phyloP scores from a whole-genome alignment of 1,284 basidiomycete genomes.

The Ceratobasidium theobromae region DNA sequence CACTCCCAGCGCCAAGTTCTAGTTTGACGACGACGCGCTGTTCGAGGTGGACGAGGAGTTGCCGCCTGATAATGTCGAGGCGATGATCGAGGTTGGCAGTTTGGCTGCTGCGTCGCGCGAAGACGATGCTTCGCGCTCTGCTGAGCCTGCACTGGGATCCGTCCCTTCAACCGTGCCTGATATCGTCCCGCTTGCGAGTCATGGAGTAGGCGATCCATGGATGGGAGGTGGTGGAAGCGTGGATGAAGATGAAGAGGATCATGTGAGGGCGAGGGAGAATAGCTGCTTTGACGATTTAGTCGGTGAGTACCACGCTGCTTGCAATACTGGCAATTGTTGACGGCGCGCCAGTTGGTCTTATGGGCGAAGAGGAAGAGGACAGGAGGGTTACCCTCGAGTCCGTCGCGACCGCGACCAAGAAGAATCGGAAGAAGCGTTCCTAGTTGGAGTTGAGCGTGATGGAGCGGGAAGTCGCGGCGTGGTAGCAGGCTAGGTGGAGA shows the following conservation, averaged over 20 bases:
- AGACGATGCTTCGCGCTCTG: constrained; percentile 8
- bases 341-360: constrained; percentile 39
- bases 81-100: background rate
- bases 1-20: constrained; percentile 36
- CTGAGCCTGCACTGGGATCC: constrained; percentile 33
- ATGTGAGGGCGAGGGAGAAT: constrained; percentile 43
- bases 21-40: constrained; percentile 44
- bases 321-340: background rate
- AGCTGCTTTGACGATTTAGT: constrained; percentile 44
- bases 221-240: constrained; percentile 38
- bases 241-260: constrained; percentile 44
- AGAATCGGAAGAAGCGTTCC: constrained; percentile 20
- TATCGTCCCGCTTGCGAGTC: constrained; percentile 36
- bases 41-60: constrained; percentile 37
- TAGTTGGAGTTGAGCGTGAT: too few relatives aligned
- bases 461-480: too few relatives aligned
- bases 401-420: background rate
- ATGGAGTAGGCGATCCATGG: constrained; percentile 32
- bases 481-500: too few relatives aligned
- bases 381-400: constrained; percentile 34
- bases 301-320: constrained; percentile 3
- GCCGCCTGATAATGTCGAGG: background rate
- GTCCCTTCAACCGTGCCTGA: constrained; percentile 39
- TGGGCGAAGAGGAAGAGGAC: constrained; percentile 47
- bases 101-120: constrained; percentile 2